phyloP scores from a whole-genome alignment of 768 basidiomycete species.

The Pulveroboletus sp. region DNA sequence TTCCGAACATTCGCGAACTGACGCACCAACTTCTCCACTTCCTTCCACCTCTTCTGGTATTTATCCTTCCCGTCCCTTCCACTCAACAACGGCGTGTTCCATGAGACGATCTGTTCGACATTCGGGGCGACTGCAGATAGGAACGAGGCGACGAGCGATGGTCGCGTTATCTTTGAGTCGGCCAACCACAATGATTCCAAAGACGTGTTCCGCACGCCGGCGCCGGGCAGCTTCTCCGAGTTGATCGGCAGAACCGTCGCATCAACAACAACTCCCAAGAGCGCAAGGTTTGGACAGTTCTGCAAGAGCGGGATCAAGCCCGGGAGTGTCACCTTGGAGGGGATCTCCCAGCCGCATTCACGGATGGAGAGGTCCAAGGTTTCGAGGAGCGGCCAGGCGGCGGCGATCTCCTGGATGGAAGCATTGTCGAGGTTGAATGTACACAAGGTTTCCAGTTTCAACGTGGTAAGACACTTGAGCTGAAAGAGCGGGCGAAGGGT shows the following conservation, averaged over 20 bases:
- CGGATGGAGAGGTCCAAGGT: conserved; percentile 26
- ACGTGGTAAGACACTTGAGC: conserved; percentile 17
- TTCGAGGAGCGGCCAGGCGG: conserved; percentile 28
- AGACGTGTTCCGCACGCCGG: conserved; percentile 21
- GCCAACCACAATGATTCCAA: conserved; percentile 29
- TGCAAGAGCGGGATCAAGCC: conserved; percentile 23
- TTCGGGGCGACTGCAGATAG: conserved; percentile 30
- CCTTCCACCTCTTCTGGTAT: conserved; percentile 24
- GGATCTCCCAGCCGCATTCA: conserved; percentile 31
- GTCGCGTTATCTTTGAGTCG: conserved; percentile 25
- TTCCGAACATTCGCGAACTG: conserved; percentile 17
- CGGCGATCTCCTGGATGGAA: conserved; percentile 23
- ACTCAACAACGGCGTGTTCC: conserved; percentile 30
- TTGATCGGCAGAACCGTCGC: conserved; percentile 19
- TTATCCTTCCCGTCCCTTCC: conserved; percentile 22
- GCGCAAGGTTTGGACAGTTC: conserved; percentile 22
- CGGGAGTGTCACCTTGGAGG: conserved; percentile 24
- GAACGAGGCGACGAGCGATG: conserved; percentile 25
- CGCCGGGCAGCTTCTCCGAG: conserved; percentile 11
- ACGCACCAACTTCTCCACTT: conserved; percentile 20
- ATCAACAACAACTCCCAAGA: conserved; percentile 28
- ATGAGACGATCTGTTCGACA: conserved; percentile 26
- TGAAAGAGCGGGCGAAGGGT: conserved; percentile 24
- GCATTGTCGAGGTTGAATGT: conserved; percentile 24
- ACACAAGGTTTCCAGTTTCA: conserved; percentile 30